phyloP scores from a whole-genome alignment of 306 rosid species.

The Chamaecrista fasciculata region DNA sequence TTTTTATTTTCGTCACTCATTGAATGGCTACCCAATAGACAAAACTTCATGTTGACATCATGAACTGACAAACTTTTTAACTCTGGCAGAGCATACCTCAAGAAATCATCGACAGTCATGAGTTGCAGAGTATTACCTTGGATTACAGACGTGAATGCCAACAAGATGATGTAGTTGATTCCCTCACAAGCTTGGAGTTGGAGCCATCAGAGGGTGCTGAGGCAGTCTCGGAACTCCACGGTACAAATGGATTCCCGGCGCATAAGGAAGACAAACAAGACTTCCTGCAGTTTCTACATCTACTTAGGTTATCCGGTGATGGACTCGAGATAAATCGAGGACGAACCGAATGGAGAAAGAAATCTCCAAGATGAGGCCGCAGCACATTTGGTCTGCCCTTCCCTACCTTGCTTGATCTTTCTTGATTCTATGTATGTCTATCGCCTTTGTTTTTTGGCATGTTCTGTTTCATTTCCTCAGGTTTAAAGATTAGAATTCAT shows the following conservation, averaged over 20 bases:
- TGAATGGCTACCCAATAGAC: not conserved
- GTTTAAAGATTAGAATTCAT: not conserved
- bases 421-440: constrained; percentile 13
- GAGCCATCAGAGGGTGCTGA: constrained; percentile 47
- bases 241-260: constrained; percentile 58
- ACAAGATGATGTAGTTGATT: constrained; percentile 76
- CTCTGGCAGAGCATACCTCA: constrained; percentile 84
- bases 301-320: constrained; percentile 66
- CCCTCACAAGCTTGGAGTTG: constrained; percentile 69
- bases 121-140: constrained; percentile 83
- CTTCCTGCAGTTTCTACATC: constrained; percentile 63
- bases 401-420: not conserved
- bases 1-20: not conserved
- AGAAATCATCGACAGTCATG: constrained; percentile 81
- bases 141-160: constrained; percentile 98
- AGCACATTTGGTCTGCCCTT: not conserved
- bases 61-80: constrained; percentile 22
- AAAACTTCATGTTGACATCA: not conserved
- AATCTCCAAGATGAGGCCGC: constrained; percentile 58
- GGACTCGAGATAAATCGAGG: constrained; percentile 91
- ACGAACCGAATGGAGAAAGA: constrained; percentile 90
- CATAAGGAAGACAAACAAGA: constrained; percentile 37
- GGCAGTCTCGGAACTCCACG: constrained; percentile 41
- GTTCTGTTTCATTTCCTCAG: constrained; percentile 11
- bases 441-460: not conserved